phyloP scores from a whole-genome alignment of 306 rosid genomes.

The Rosa rugosa region DNA sequence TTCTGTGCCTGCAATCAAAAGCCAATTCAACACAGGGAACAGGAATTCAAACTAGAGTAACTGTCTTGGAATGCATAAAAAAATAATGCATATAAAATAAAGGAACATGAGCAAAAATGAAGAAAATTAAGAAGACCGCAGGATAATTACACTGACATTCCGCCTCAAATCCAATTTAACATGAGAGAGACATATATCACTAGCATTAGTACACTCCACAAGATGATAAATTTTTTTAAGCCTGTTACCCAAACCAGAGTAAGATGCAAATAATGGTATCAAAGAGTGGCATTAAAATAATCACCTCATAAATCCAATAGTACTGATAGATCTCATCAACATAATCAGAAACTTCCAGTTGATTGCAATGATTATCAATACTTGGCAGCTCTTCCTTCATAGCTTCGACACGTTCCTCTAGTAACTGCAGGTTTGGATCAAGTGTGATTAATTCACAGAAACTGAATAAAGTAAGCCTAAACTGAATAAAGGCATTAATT shows the following conservation, averaged over 20 bases:
- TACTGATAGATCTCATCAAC: conserved; percentile 77
- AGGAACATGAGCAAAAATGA: not conserved
- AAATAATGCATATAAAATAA: not conserved
- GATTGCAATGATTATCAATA: conserved; percentile 71
- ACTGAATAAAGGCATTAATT: not conserved
- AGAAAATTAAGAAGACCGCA: not conserved
- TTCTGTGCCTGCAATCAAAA: conserved; percentile 56
- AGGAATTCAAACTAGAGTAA: not conserved
- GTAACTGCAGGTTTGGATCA: conserved; percentile 47
- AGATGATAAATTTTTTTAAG: not conserved
- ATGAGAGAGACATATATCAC: not conserved
- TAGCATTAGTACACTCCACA: not conserved
- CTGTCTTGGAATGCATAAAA: not conserved
- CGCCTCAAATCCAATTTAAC: not conserved
- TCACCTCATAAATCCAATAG: conserved; percentile 87
- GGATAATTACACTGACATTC: not conserved
- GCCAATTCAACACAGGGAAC: conserved; percentile 15
- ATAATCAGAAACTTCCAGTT: conserved; percentile 86
- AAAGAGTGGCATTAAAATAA: conserved; percentile 15
- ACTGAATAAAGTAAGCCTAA: not conserved
- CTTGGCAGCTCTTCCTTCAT: conserved; percentile 52
- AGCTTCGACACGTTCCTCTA: conserved; percentile 50
- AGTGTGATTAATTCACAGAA: conserved; percentile 22
- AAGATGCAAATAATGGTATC: not conserved
- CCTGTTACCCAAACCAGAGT: not conserved